Evolutionary conservation across 192 early-diverging fungal genomes (phyloP), one percentile per base, ranked within the genome.

Genomic region (Coemansia sp.): DNA sequence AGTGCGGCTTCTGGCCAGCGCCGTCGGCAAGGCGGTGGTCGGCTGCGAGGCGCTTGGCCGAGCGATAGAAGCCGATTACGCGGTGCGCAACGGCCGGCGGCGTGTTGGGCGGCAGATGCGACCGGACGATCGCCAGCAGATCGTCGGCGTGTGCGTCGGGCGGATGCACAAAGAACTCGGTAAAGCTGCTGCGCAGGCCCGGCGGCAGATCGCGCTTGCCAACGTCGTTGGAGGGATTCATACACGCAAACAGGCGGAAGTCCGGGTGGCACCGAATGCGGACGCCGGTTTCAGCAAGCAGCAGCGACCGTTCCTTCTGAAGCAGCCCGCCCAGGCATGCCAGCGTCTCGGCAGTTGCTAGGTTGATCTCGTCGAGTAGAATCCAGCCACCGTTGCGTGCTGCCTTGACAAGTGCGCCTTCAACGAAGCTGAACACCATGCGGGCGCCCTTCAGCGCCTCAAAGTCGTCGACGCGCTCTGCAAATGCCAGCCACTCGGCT

Each of bases 161-260:
- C 14, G 94, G 83, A 62, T 95, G 90, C 24, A 98, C 94, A 83
- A 93, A 99, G 58, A 97, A 92, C 71, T 99, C 98, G 14, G 93
- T 94, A 74, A 98, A 98, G 26, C 96, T 87, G 48, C 88, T 92
- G 38, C 96, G 88, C 24, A 99, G 87, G 14, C 92, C 94, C 15
- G 92, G 91, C 7, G 98, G 93, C 35, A 99, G 83, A 69, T 99
- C 94, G 55, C 93, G 89, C 75, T 99, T 99, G 57, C 96, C 96
- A 0, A 97, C 95, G 84, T 99, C 98, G 34, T 92, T 98, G 20
- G 98, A 91, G 36, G 98, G 98, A 76, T 99, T 99, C 96, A 99
- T 99, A 78, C 98, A 99, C 3, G 92, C 94, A 77, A 99, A 98
- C 5, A 99, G 81, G 5, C 98, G 85, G 85, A 99, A 99, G 44